These are phyloP conservation scores for Orbilia quercus DNA, from an alignment of 2,329 filamentous ascomycete genomes.

Conservation along the genomic window DNA sequence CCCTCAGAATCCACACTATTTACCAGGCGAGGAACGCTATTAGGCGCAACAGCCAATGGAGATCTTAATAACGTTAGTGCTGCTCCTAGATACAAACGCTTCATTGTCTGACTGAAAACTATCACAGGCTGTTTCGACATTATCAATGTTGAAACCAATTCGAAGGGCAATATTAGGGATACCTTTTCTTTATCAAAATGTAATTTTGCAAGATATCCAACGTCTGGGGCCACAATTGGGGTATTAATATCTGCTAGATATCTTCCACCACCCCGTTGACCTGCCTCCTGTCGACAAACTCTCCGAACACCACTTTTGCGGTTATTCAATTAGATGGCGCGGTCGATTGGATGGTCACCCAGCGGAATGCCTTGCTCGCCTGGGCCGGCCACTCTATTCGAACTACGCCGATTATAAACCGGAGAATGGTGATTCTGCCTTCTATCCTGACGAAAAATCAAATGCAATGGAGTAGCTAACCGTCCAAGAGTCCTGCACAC, in stretches of 20 bases:
- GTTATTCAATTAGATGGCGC: conserved; percentile 91
- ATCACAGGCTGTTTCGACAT: conserved; percentile 81
- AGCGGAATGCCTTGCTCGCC: conserved; percentile 87
- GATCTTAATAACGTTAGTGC: conserved; percentile 83
- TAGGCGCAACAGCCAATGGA: conserved; percentile 78
- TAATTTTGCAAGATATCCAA: conserved; percentile 55
- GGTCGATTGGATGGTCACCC: conserved; percentile 92
- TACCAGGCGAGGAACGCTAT: conserved; percentile 88
- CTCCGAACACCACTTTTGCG: conserved; percentile 84
- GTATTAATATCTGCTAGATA: conserved; percentile 24
- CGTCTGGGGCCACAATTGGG: background rate
- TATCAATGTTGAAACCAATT: conserved; percentile 86
- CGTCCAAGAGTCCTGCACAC: conserved; percentile 74
- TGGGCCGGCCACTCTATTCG: conserved; percentile 92
- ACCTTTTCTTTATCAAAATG: conserved; percentile 90
- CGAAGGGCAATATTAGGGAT: conserved; percentile 82
- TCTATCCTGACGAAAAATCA: background rate
- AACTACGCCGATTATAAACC: conserved; percentile 79
- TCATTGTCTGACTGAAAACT: background rate
- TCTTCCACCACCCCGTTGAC: conserved; percentile 86
- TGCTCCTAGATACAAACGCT: conserved; percentile 6
- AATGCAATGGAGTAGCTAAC: conserved; percentile 62
- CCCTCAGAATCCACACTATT: conserved; percentile 94
- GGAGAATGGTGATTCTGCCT: conserved; percentile 69
- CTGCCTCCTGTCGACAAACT: conserved; percentile 87